These are phyloP conservation scores for Cyclotella baltica DNA, from an alignment of 108 stramenopile species.

Conservation along the genomic window DNA sequence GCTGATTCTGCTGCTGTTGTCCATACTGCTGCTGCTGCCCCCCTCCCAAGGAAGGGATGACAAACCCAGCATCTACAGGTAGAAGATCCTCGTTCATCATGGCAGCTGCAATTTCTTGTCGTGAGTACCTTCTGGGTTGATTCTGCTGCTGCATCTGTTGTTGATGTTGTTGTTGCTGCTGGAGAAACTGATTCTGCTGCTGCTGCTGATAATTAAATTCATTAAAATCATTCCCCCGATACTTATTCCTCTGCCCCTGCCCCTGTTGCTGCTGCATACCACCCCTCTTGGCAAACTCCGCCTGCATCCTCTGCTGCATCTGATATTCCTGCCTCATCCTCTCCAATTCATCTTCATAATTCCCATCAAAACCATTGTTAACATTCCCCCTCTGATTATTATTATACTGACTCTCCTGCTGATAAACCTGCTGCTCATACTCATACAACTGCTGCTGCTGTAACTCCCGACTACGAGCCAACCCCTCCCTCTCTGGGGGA, in stretches of 20 bases:
- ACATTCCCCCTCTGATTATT: background rate
- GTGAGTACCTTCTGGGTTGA: slow-evolving; percentile 19
- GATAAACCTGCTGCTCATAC: slow-evolving; percentile 20
- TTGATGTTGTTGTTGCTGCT: slow-evolving; percentile 17
- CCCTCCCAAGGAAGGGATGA: slow-evolving; percentile 29
- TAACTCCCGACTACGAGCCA: slow-evolving; percentile 23
- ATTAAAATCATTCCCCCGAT: slow-evolving; percentile 1
- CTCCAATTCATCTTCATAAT: slow-evolving; percentile 20
- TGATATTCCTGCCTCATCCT: slow-evolving; percentile 28
- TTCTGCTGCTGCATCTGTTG: slow-evolving; percentile 27
- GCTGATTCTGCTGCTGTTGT: slow-evolving; percentile 17
- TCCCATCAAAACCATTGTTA: background rate
- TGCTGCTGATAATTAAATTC: slow-evolving; percentile 8
- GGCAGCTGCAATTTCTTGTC: slow-evolving; percentile 20
- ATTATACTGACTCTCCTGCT: slow-evolving; percentile 13
- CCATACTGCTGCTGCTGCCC: slow-evolving; percentile 7
- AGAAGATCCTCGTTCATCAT: slow-evolving; percentile 27
- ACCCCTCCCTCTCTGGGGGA: slow-evolving; percentile 29
- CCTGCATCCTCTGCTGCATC: slow-evolving; percentile 27
- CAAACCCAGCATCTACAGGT: slow-evolving; percentile 41
- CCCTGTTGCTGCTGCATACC: slow-evolving; percentile 16
- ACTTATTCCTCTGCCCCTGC: background rate
- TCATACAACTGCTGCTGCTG: slow-evolving; percentile 28
- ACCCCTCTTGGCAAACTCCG: slow-evolving; percentile 9
- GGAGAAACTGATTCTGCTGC: slow-evolving; percentile 18